Base-by-base conservation (phyloP, 2,329 filamentous ascomycete genomes). In the Didymella sp. region DNA sequence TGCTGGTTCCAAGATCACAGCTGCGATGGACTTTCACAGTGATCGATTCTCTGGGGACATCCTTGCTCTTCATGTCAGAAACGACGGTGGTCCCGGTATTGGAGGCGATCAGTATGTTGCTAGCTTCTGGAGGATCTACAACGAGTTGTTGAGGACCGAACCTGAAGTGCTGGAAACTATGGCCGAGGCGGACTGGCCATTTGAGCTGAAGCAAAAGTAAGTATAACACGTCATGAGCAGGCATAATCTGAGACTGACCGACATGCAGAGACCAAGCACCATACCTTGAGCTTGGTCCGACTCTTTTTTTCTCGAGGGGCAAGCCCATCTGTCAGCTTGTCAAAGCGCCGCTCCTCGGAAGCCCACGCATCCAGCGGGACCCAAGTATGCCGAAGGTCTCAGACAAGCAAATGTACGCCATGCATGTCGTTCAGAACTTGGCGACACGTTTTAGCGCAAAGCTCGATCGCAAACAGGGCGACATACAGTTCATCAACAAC, bases 1-100 rank as follows among this genome's bases (percentile, higher is more conserved):
- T 37, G 73, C 74, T 7, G 74, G 74, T 17, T 76, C 73, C 8
- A 76, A 76, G 61, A 66, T 75, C 40, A 71, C 73, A 19, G 54
- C 65, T 12, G 70, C 71, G 5, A 75, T 76, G 73, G 73, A 75
- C 40, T 76, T 74, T 41, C 74, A 76, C 56, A 71, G 66, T 48
- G 74, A 76, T 37, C 68, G 74, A 1, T 76, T 74, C 59, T 76
- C 74, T 2, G 74, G 74, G 12, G 74, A 76, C 31, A 63, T 76
- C 15, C 59, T 76, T 6, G 71, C 74, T 35, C 63, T 76, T 15
- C 68, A 75, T 58, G 70, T 76, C 6, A 59, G 72, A 8, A 66
- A 74, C 25, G 71, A 74, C 41, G 74, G 74, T 19, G 70, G 71
- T 12, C 50, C 52, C 33, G 64, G 54, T 9, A 63, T 53, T 25